Conservation (phyloP, 306 rosid genomes). For the Hippophae tibetana region DNA sequence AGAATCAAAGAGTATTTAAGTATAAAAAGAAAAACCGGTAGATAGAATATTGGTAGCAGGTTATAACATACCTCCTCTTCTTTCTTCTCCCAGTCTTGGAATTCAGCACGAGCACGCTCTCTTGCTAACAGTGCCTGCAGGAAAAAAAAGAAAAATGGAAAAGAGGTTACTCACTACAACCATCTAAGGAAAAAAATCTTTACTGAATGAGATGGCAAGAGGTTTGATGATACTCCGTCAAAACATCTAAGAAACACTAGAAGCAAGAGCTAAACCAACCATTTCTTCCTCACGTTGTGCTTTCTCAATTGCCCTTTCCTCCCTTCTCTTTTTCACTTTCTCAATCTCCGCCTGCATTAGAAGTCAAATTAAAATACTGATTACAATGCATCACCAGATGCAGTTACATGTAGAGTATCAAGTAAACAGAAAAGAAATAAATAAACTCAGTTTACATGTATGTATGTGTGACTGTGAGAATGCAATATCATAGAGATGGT, state of each 20-base stretch:
- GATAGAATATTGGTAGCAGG: background rate
- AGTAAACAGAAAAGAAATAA: no score
- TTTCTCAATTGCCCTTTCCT: slow-evolving; percentile 93
- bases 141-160: slow-evolving; percentile 18
- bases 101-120: slow-evolving; percentile 97
- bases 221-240: slow-evolving; percentile 3
- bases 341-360: slow-evolving; percentile 84
- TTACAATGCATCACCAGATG: background rate
- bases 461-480: no score
- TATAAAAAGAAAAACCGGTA: background rate
- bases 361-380: slow-evolving; percentile 6
- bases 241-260: slow-evolving; percentile 11
- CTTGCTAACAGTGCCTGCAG: slow-evolving; percentile 84
- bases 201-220: background rate
- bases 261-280: slow-evolving; percentile 41
- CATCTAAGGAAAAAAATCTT: background rate
- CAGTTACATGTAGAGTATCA: no score
- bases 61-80: slow-evolving; percentile 73
- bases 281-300: slow-evolving; percentile 96
- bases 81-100: slow-evolving; percentile 97
- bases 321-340: slow-evolving; percentile 96
- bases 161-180: background rate
- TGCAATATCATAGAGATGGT: no score
- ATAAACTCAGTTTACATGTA: no score
- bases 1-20: slow-evolving; percentile 3